Conservation (phyloP, 1,284 basidiomycete genomes). For the Trichosporon ovoides region DNA sequence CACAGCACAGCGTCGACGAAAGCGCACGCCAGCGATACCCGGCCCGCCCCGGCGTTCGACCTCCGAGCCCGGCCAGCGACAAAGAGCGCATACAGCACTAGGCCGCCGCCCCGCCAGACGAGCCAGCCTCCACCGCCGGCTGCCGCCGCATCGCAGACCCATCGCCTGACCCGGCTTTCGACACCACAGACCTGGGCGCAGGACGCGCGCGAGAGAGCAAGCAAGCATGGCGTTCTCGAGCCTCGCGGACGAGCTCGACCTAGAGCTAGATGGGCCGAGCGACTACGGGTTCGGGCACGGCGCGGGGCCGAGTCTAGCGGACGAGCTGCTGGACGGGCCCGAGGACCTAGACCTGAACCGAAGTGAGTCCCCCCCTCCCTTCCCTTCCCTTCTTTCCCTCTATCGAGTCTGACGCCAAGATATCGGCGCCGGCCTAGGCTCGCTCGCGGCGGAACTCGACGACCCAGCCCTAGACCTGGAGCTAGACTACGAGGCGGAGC, state of each 20-base stretch:
- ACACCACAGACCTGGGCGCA: no score
- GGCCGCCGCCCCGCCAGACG: no score
- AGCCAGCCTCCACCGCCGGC: no score
- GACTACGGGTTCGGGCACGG: not conserved
- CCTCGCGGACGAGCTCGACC: slow-evolving; percentile 21
- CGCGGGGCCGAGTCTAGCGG: not conserved
- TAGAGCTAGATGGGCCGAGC: slow-evolving; percentile 5
- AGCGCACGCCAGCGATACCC: no score
- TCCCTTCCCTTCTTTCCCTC: no score
- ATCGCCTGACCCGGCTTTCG: no score
- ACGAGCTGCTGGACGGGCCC: slow-evolving; percentile 2
- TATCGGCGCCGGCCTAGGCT: slow-evolving; percentile 1
- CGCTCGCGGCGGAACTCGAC: slow-evolving; percentile 11
- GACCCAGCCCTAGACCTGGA: not conserved
- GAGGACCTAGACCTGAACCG: not conserved
- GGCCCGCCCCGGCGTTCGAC: no score
- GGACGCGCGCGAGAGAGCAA: no score
- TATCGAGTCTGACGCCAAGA: not conserved
- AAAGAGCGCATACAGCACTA: no score
- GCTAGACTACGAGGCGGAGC: slow-evolving; percentile 6
- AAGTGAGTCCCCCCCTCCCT: slow-evolving; percentile 7
- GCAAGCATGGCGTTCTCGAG: slow-evolving; percentile 16
- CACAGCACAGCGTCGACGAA: no score
- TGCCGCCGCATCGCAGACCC: not conserved
- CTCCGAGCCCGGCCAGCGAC: no score